Percentiles rank a stretch among this genome's conserved stretches.
phyloP scores from a whole-genome alignment of 2,329 filamentous ascomycete genomes.

The Ascochyta koolunga region DNA sequence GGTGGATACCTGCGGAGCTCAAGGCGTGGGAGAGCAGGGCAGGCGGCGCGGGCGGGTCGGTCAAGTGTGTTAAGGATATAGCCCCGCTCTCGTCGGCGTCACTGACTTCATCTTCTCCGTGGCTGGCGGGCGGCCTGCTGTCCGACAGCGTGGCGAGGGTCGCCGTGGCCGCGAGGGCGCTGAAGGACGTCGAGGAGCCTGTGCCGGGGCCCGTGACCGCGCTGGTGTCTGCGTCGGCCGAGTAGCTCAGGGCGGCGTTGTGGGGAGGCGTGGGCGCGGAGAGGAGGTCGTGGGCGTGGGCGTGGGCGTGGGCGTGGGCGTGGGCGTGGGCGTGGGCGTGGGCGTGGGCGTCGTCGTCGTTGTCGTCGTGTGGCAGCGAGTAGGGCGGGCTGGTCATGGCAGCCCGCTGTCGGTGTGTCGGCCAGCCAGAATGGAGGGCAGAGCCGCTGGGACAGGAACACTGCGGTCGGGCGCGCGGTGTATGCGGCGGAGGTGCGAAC shows the following conservation, averaged over 20 bases:
- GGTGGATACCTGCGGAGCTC: slow-evolving; percentile 7
- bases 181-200: slow-evolving; percentile 25
- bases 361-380: slow-evolving; percentile 14
- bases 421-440: slow-evolving; percentile 6
- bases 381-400: slow-evolving; percentile 37
- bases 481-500: slow-evolving; percentile 7
- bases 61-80: slow-evolving; percentile 31
- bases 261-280: slow-evolving; percentile 17
- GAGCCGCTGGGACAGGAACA: slow-evolving; percentile 1
- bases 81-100: slow-evolving; percentile 33
- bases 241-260: slow-evolving; percentile 18
- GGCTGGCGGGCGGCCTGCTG: slow-evolving; percentile 36
- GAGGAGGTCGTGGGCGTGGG: slow-evolving; percentile 7
- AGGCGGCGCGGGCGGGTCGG: slow-evolving; percentile 11
- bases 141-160: slow-evolving; percentile 39
- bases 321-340: slow-evolving; percentile 11
- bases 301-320: slow-evolving; percentile 9
- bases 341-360: too few species aligned
- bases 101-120: slow-evolving; percentile 25
- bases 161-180: slow-evolving; percentile 30
- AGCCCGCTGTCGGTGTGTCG: slow-evolving; percentile 9
- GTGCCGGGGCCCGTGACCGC: slow-evolving; percentile 5
- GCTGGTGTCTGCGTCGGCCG: slow-evolving; percentile 8
- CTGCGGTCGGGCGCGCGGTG: slow-evolving; percentile 1
- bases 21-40: slow-evolving; percentile 2